phyloP scores from a whole-genome alignment of 2,329 filamentous ascomycete genomes.

The Knoxdaviesia capensis region DNA sequence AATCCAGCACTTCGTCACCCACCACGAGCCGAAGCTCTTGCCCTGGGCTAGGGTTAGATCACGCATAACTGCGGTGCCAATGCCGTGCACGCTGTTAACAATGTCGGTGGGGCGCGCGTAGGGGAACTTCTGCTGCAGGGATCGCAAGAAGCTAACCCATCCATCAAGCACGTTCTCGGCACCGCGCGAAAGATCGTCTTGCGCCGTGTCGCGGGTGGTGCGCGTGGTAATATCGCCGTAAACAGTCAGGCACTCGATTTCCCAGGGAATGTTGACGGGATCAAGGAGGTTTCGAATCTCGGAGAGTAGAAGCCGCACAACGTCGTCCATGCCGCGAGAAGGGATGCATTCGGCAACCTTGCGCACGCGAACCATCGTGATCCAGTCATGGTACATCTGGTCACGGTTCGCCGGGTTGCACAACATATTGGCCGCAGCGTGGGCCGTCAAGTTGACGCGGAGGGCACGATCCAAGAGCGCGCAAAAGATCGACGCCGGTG shows the following conservation, averaged over 20 bases:
- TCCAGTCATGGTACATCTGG: conserved; percentile 91
- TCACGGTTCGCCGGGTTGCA: conserved; percentile 76
- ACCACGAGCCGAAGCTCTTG: conserved; percentile 76
- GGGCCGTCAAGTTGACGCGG: conserved; percentile 80
- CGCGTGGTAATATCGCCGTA: conserved; percentile 35
- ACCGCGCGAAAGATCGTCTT: conserved; percentile 12
- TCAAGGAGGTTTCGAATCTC: conserved; percentile 54
- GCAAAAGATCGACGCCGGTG: conserved; percentile 75
- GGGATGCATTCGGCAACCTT: conserved; percentile 45
- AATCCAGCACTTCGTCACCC: conserved; percentile 88
- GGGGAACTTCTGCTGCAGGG: conserved; percentile 50
- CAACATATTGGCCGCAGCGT: conserved; percentile 83
- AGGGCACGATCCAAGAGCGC: conserved; percentile 71
- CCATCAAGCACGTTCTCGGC: conserved; percentile 53
- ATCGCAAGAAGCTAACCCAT: conserved; percentile 54
- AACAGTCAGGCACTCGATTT: conserved; percentile 38
- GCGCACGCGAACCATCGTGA: conserved; percentile 40
- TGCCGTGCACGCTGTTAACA: conserved; percentile 54
- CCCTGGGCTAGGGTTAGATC: conserved; percentile 64
- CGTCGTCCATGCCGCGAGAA: conserved; percentile 42
- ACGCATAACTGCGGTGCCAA: conserved; percentile 59
- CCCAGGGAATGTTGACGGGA: conserved; percentile 45
- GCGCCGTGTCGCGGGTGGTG: conserved; percentile 18
- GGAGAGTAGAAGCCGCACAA: conserved; percentile 38
- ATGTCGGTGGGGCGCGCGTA: conserved; percentile 53